These are phyloP conservation scores for Blastobotrys americana DNA, from an alignment of 805 yeast genomes.

Conservation along the genomic window DNA sequence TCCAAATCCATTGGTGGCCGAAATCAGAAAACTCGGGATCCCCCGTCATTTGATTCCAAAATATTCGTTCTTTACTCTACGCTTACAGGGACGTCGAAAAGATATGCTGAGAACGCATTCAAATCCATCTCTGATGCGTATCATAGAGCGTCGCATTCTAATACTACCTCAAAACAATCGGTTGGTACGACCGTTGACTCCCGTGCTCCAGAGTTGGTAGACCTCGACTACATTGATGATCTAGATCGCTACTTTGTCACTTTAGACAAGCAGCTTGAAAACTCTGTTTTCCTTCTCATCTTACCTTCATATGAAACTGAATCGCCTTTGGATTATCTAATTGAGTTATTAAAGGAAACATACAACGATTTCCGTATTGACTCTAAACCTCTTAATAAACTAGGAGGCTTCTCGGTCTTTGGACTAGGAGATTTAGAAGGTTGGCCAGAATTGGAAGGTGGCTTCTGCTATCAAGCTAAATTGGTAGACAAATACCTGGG, in stretches of 20 bases:
- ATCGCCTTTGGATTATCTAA: conserved; percentile 81
- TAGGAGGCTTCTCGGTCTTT: conserved; percentile 76
- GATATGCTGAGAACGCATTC: conserved; percentile 51
- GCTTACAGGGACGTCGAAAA: conserved; percentile 72
- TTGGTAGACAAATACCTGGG: conserved; percentile 68
- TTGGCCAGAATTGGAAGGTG: conserved; percentile 52
- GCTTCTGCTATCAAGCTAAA: conserved; percentile 80
- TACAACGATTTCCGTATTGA: conserved; percentile 80
- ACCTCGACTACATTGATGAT: conserved; percentile 77
- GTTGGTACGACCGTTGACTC: conserved; percentile 16
- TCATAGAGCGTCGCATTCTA: too few relatives aligned
- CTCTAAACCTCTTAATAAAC: conserved; percentile 60
- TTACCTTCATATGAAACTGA: conserved; percentile 90
- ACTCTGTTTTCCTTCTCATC: conserved; percentile 53
- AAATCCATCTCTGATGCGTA: too few relatives aligned
- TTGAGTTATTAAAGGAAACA: conserved; percentile 74
- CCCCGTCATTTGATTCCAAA: conserved; percentile 40
- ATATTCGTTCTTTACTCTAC: conserved; percentile 74
- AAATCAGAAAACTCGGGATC: neutral
- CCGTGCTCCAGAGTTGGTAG: conserved; percentile 47
- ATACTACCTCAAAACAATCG: conserved; percentile 8
- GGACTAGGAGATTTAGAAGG: conserved; percentile 86
- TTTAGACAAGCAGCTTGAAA: conserved; percentile 35
- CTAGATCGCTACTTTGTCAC: conserved; percentile 73
- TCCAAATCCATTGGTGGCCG: conserved; percentile 8